Percentiles rank a stretch among this genome's conserved stretches.
Evolutionary conservation across 1,139 yeast species (phyloP).

Genomic region (Ogataea hybrid): DNA sequence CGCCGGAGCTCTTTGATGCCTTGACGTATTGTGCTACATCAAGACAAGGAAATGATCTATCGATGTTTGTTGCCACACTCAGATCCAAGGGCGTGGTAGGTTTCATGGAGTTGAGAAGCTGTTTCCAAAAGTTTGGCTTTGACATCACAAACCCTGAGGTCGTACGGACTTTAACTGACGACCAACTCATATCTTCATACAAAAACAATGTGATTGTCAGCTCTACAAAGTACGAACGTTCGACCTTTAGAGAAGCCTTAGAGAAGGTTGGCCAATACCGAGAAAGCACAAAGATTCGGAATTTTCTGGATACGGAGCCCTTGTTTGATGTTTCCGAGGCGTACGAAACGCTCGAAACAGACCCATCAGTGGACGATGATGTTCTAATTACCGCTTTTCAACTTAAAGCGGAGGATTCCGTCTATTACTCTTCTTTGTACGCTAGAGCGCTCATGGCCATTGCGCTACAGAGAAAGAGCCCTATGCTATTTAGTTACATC

Average conservation of each 20-base stretch:
- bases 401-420: conserved; percentile 51
- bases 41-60: conserved; percentile 45
- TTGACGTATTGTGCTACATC: conserved; percentile 46
- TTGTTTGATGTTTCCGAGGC: conserved; percentile 53
- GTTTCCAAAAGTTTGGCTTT: conserved; percentile 56
- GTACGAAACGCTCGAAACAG: conserved; percentile 57
- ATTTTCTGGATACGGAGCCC: conserved; percentile 54
- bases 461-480: conserved; percentile 53
- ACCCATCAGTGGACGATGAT: conserved; percentile 70
- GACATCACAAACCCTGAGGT: conserved; percentile 30
- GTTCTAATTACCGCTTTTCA: conserved; percentile 70
- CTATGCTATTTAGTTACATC: conserved; percentile 44
- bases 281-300: conserved; percentile 41
- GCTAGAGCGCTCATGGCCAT: conserved; percentile 56
- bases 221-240: conserved; percentile 23
- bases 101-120: conserved; percentile 52
- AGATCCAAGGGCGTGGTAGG: conserved; percentile 61
- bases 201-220: conserved; percentile 24
- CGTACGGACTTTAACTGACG: conserved; percentile 23
- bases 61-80: conserved; percentile 52
- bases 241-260: conserved; percentile 37
- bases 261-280: conserved; percentile 45
- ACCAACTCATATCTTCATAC: conserved; percentile 26
- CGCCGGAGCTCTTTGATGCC: conserved; percentile 70
- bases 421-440: conserved; percentile 28